Conservation (phyloP, 108 stramenopile species). For the Cyclotella distinguenda region DNA sequence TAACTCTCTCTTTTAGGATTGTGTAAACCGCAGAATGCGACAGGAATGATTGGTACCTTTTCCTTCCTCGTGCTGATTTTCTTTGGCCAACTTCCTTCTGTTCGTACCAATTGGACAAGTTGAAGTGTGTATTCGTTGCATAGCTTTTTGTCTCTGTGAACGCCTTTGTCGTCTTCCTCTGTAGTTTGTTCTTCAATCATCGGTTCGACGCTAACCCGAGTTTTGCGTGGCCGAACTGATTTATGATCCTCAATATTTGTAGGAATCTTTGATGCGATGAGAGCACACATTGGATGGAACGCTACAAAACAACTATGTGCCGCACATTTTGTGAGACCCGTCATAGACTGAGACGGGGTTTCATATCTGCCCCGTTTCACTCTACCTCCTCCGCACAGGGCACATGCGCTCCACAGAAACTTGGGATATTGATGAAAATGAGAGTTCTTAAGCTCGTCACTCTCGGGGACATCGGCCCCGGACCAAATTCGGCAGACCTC, state of each 20-base stretch:
- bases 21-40: constrained; percentile 77
- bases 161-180: constrained; percentile 10
- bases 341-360: background rate
- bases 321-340: constrained; percentile 61
- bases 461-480: constrained; percentile 10
- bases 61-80: background rate
- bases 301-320: constrained; percentile 60
- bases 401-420: constrained; percentile 40
- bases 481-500: constrained; percentile 75
- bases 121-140: constrained; percentile 62
- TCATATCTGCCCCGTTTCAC: constrained; percentile 4
- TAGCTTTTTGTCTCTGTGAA: constrained; percentile 44
- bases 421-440: constrained; percentile 5
- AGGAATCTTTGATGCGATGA: constrained; percentile 49
- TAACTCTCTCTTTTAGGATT: constrained; percentile 54
- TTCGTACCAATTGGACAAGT: constrained; percentile 23
- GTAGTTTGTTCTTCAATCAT: constrained; percentile 4
- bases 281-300: constrained; percentile 84
- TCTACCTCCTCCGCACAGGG: constrained; percentile 54
- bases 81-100: constrained; percentile 6
- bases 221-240: constrained; percentile 21
- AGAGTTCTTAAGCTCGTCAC: constrained; percentile 1
- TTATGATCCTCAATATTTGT: constrained; percentile 2
- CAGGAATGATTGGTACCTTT: constrained; percentile 43
- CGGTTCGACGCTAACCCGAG: constrained; percentile 15